Evolutionary conservation across 306 rosid genomes (phyloP).

Genomic region (Acacia melanoxylon): DNA sequence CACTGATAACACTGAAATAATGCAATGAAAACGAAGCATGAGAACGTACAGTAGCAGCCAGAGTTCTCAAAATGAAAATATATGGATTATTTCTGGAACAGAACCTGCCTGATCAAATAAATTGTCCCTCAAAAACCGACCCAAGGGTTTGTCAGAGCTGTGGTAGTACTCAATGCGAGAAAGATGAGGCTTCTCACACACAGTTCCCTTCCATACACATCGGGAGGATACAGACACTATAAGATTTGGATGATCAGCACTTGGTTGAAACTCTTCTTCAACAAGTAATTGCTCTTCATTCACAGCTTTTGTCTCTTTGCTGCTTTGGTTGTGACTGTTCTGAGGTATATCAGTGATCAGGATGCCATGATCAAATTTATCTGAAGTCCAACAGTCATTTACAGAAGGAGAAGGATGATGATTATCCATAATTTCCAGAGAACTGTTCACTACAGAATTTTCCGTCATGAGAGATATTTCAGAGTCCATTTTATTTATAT

Average conservation of each 20-base stretch:
- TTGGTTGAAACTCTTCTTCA: conserved; percentile 6
- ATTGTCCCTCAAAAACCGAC: conserved; percentile 7
- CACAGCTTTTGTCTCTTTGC: not conserved
- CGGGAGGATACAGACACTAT: conserved; percentile 1
- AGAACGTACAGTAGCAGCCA: not conserved
- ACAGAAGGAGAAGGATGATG: not conserved
- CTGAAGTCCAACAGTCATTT: not conserved
- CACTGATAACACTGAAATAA: conserved; percentile 33
- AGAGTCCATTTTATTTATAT: not conserved
- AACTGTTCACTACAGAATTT: not conserved
- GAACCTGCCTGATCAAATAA: conserved; percentile 12
- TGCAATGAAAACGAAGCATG: not conserved
- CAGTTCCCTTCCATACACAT: conserved; percentile 18
- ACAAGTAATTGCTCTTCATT: conserved; percentile 1
- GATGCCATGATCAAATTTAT: not conserved
- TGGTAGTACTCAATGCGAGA: conserved; percentile 2
- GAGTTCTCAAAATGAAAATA: not conserved
- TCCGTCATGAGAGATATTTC: not conserved
- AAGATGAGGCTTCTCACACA: conserved; percentile 6
- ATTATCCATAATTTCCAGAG: not conserved
- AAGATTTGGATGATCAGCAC: not conserved
- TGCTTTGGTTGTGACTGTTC: not conserved
- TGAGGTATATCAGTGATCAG: not conserved
- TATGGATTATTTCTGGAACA: not conserved
- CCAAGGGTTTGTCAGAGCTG: conserved; percentile 8